A percentile compares a stretch with the other conserved stretches of the same genome.
Evolutionary conservation across 345 rosid genomes (phyloP).

Genomic region (Bruguiera gymnorhiza): DNA sequence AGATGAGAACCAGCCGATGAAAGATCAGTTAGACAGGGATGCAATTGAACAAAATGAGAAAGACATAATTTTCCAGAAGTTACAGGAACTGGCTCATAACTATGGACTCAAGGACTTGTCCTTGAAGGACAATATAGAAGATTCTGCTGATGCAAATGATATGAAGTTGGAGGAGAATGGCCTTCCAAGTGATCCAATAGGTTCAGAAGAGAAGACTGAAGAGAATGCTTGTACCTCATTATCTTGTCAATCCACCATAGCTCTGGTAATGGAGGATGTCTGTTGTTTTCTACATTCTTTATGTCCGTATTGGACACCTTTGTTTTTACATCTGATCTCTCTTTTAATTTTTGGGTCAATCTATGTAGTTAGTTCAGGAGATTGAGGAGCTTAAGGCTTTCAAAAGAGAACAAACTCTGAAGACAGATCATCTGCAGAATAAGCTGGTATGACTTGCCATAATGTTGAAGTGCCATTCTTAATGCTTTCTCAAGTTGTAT

Average conservation of each 20-base stretch:
- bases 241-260: conserved; percentile 13
- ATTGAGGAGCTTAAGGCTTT: conserved; percentile 28
- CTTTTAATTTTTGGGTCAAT: background rate
- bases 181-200: conserved; percentile 21
- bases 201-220: conserved; percentile 26
- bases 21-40: conserved; percentile 22
- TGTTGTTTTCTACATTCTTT: no score
- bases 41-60: conserved; percentile 33
- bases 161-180: conserved; percentile 21
- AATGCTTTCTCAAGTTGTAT: background rate
- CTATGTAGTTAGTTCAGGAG: conserved; percentile 20
- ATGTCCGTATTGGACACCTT: no score
- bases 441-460: conserved; percentile 19
- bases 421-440: conserved; percentile 19
- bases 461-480: background rate
- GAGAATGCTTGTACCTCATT: conserved; percentile 28
- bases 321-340: background rate
- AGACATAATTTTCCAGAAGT: conserved; percentile 35
- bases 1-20: conserved; percentile 22
- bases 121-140: conserved; percentile 29
- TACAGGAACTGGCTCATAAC: conserved; percentile 36
- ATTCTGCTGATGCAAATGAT: conserved; percentile 27
- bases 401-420: conserved; percentile 20
- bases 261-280: conserved; percentile 10
- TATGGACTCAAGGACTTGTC: conserved; percentile 21